Evolutionary conservation across 345 rosid species (phyloP).

Genomic region (Eucalyptus erythrocorys): DNA sequence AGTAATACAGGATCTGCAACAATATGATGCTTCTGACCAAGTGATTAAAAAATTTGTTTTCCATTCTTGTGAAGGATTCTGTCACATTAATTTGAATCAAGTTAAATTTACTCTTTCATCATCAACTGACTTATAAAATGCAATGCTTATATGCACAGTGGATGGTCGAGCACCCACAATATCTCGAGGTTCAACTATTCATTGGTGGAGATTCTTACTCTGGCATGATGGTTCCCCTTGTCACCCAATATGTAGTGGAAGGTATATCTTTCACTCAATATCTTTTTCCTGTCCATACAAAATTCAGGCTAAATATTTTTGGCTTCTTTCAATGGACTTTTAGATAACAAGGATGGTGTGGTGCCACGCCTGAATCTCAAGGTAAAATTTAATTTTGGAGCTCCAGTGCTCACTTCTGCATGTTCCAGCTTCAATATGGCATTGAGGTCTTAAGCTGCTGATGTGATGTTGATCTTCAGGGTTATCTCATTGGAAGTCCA

Average conservation of each 20-base stretch:
- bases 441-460: background rate
- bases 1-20: background rate
- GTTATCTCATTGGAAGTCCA: conserved; percentile 14
- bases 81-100: background rate
- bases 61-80: background rate
- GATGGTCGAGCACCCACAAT: conserved; percentile 17
- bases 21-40: background rate
- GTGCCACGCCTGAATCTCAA: conserved; percentile 9
- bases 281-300: background rate
- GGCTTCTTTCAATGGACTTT: background rate
- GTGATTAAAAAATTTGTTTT: background rate
- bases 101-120: background rate
- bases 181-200: conserved; percentile 3
- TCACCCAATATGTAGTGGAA: conserved; percentile 8
- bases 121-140: background rate
- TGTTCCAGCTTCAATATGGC: background rate
- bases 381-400: background rate
- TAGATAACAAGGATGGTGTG: conserved; percentile 2
- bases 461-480: background rate
- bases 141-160: conserved; percentile 1
- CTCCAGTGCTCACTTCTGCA: background rate
- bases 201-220: conserved; percentile 30
- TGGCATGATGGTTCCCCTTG: conserved; percentile 10
- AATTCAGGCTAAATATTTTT: background rate
- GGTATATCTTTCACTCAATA: background rate